Evolutionary conservation across 805 yeast species (phyloP).

Genomic region (Candida chauliodis): DNA sequence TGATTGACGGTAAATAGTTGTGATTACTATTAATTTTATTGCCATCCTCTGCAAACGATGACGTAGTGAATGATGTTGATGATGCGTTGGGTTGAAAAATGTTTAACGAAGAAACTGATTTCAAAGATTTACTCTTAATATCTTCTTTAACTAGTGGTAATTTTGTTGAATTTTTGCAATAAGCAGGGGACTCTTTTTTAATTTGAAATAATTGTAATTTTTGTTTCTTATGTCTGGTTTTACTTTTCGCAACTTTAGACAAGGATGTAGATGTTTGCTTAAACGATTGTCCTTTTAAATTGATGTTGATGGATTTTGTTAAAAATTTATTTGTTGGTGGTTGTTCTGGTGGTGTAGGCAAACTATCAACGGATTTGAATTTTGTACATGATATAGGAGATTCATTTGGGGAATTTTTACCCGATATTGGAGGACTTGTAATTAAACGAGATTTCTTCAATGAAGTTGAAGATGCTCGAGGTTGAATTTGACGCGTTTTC

Average conservation of each 20-base stretch:
- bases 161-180: conserved; percentile 8
- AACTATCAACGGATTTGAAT: conserved; percentile 1
- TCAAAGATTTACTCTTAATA: conserved; percentile 1
- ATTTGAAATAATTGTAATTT: conserved; percentile 36
- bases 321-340: conserved; percentile 8
- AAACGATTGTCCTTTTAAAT: conserved; percentile 11
- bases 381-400: conserved; percentile 3
- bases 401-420: conserved; percentile 7
- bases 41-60: conserved; percentile 7
- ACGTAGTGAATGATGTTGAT: not conserved
- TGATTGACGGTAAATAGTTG: conserved; percentile 9
- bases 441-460: conserved; percentile 1
- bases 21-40: too few species aligned
- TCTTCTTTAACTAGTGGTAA: conserved; percentile 12
- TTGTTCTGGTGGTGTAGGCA: conserved; percentile 16
- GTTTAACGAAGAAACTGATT: conserved; percentile 2
- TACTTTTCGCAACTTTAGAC: conserved; percentile 21
- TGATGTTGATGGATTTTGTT: conserved; percentile 21
- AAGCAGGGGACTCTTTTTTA: conserved; percentile 32
- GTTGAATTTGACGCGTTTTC: not conserved
- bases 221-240: conserved; percentile 2
- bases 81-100: conserved; percentile 2
- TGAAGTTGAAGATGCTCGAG: conserved; percentile 8
- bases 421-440: conserved; percentile 9
- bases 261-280: conserved; percentile 13